A percentile compares a stretch with the other conserved stretches of the same genome.
These are phyloP conservation scores for Venturia pyrina DNA, from an alignment of 2,329 filamentous ascomycete species.

Conservation along the genomic window DNA sequence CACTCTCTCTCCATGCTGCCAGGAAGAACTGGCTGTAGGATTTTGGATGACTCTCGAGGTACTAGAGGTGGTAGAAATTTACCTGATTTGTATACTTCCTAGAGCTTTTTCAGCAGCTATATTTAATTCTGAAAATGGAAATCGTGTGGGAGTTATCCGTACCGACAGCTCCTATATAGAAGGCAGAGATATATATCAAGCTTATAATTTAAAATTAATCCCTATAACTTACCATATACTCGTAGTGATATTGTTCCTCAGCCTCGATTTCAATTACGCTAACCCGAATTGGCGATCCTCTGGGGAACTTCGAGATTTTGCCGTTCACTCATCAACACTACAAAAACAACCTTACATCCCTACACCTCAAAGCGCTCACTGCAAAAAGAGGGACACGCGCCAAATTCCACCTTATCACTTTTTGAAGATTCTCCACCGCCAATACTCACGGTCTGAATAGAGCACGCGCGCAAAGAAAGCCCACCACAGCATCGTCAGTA, in stretches of 20 bases:
- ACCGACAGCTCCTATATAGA: too few species aligned
- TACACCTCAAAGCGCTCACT: not conserved
- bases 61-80: too few species aligned
- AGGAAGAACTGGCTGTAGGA: too few species aligned
- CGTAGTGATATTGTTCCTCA: not conserved
- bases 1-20: too few species aligned
- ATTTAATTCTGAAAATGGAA: too few species aligned
- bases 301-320: not conserved
- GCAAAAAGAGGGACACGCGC: not conserved
- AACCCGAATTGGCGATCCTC: not conserved
- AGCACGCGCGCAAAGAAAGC: not conserved
- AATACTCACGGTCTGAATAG: not conserved
- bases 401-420: not conserved
- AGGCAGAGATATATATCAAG: too few species aligned
- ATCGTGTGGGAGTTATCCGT: too few species aligned
- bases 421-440: not conserved
- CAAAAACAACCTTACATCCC: not conserved
- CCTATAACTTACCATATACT: too few species aligned
- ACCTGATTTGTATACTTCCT: too few species aligned
- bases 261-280: not conserved
- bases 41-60: too few species aligned
- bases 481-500: not conserved
- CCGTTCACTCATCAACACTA: not conserved
- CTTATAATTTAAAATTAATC: too few species aligned
- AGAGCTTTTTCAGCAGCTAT: too few species aligned